Evolutionary conservation across 2,329 filamentous ascomycete species (phyloP).

Genomic region (Talaromyces islandicus): DNA sequence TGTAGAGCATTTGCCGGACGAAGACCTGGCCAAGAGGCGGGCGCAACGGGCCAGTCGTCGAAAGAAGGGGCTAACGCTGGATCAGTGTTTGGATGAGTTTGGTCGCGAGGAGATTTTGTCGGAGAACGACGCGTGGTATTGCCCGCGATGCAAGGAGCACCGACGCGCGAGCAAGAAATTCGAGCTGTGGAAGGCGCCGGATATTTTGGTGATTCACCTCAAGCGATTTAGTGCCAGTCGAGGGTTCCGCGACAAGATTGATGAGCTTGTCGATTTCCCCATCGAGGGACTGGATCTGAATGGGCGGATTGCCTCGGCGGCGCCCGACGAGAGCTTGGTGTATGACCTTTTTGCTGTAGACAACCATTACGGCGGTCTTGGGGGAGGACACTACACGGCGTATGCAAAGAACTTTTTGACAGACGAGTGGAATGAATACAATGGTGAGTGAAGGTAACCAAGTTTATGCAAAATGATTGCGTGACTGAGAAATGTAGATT

Average conservation of each 20-base stretch:
- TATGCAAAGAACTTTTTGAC: slow-evolving; percentile 90
- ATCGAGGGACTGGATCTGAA: slow-evolving; percentile 80
- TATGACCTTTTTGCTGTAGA: slow-evolving; percentile 96
- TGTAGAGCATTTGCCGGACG: slow-evolving; percentile 50
- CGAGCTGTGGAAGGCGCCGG: slow-evolving; percentile 92
- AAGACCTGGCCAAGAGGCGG: slow-evolving; percentile 59
- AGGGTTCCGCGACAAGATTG: slow-evolving; percentile 81
- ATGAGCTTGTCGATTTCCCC: slow-evolving; percentile 86
- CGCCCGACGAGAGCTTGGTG: slow-evolving; percentile 72
- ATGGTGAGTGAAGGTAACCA: slow-evolving; percentile 67
- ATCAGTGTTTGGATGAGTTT: slow-evolving; percentile 91
- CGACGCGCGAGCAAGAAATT: slow-evolving; percentile 92
- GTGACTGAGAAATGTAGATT: slow-evolving; percentile 52
- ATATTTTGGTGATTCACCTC: slow-evolving; percentile 89
- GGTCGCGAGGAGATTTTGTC: slow-evolving; percentile 90
- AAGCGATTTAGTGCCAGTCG: slow-evolving; percentile 90
- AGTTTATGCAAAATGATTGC: slow-evolving; percentile 25
- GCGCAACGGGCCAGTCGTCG: slow-evolving; percentile 59
- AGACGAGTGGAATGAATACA: slow-evolving; percentile 90
- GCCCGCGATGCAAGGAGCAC: slow-evolving; percentile 89
- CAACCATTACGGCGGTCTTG: slow-evolving; percentile 88
- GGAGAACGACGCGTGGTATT: slow-evolving; percentile 96
- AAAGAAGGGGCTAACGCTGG: slow-evolving; percentile 72
- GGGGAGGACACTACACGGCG: slow-evolving; percentile 93
- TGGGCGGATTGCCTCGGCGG: slow-evolving; percentile 69